A percentile compares a stretch with the other conserved stretches of the same genome.
Conservation (phyloP, 78 protist genomes). For the Fonticula alba region DNA sequence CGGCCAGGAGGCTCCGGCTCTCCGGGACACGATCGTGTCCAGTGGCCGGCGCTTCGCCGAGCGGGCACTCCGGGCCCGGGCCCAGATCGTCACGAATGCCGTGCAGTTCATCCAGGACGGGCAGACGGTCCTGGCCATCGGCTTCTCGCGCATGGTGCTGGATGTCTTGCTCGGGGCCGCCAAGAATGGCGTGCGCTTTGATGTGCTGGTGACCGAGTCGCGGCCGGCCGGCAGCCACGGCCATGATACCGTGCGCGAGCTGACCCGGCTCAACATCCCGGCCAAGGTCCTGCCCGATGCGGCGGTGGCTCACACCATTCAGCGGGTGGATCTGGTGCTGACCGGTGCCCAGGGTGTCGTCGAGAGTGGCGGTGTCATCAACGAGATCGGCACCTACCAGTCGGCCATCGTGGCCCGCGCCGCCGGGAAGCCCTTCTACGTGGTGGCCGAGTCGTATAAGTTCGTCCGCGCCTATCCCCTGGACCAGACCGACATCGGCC, state of each 20-base stretch:
- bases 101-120: conserved; percentile 54
- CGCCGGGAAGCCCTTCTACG: conserved; percentile 72
- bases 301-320: conserved; percentile 54
- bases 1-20: conserved; percentile 26
- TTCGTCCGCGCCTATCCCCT: conserved; percentile 75
- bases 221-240: conserved; percentile 6
- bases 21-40: conserved; percentile 28
- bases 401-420: conserved; percentile 71
- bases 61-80: conserved; percentile 18
- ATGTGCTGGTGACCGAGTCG: conserved; percentile 51
- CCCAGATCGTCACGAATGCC: conserved; percentile 36
- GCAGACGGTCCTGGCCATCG: conserved; percentile 30
- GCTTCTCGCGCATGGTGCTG: conserved; percentile 56
- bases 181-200: conserved; percentile 22
- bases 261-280: conserved; percentile 21
- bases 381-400: conserved; percentile 65
- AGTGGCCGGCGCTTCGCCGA: conserved; percentile 33
- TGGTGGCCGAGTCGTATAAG: conserved; percentile 49
- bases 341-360: conserved; percentile 92
- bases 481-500: conserved; percentile 19
- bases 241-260: no score
- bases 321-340: conserved; percentile 58
- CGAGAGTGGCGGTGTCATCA: conserved; percentile 94
- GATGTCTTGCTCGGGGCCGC: conserved; percentile 29
- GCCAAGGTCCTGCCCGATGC: conserved; percentile 71